phyloP scores from a whole-genome alignment of 148 eudicot species.

The Cornus suecica region DNA sequence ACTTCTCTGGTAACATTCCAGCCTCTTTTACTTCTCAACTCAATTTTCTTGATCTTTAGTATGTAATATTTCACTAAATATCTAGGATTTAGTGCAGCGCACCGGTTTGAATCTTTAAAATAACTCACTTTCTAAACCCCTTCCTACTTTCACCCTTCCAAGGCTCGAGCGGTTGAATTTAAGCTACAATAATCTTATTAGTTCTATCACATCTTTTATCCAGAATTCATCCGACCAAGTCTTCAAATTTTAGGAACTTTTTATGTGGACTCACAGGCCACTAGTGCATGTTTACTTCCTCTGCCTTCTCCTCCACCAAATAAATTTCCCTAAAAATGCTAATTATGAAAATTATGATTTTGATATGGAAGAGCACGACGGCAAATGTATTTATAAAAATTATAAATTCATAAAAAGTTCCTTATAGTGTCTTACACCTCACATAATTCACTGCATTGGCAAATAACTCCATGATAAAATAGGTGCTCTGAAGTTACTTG shows the following conservation, averaged over 20 bases:
- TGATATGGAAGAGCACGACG: no score
- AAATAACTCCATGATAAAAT: no score
- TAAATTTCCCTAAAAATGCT: no score
- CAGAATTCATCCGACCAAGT: conserved; percentile 30
- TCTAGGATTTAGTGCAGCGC: conserved; percentile 31
- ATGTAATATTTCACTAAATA: conserved; percentile 21
- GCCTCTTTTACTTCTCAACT: conserved; percentile 26
- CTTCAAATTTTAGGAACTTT: conserved; percentile 34
- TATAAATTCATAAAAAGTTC: no score
- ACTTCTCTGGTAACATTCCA: conserved; percentile 33
- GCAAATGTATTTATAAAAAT: no score
- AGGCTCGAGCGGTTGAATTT: conserved; percentile 29
- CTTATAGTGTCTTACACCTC: no score
- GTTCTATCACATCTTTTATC: conserved; percentile 30
- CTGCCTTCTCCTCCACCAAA: conserved; percentile 31
- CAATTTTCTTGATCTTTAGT: conserved; percentile 31
- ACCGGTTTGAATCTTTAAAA: conserved; percentile 31
- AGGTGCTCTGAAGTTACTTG: no score
- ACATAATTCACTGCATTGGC: no score
- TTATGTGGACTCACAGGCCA: conserved; percentile 39
- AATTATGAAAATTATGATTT: no score
- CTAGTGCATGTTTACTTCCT: conserved; percentile 29
- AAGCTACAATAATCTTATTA: conserved; percentile 38
- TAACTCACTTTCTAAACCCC: conserved; percentile 34
- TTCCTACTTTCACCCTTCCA: conserved; percentile 28